phyloP scores from a whole-genome alignment of 441 rosid genomes.

The Theobroma grandiflorum region DNA sequence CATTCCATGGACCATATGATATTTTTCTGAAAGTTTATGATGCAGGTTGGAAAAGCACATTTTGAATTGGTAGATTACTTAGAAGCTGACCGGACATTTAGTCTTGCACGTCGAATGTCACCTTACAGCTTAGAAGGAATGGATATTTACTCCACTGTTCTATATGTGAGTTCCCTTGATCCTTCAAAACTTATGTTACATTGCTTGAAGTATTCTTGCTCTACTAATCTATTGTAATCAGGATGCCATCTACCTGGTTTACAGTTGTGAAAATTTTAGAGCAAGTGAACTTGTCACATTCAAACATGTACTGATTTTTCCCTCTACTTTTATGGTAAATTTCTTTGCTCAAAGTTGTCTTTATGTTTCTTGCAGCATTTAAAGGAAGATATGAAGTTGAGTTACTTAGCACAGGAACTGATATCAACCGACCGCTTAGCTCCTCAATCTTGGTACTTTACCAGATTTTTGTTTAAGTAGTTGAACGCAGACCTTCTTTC shows the following conservation, averaged over 20 bases:
- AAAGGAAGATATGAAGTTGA: constrained; percentile 97
- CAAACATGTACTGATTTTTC: constrained; percentile 12
- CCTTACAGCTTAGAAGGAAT: constrained; percentile 95
- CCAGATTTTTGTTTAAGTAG: not conserved
- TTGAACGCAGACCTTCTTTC: not conserved
- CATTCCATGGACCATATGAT: not conserved
- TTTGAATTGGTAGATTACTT: constrained; percentile 92
- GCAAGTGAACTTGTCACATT: not conserved
- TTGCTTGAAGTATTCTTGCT: constrained; percentile 16
- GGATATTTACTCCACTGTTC: constrained; percentile 96
- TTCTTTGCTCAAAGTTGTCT: constrained; percentile 26
- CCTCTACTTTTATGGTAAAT: constrained; percentile 13
- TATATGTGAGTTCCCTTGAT: constrained; percentile 73
- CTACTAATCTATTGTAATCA: not conserved
- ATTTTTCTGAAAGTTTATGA: not conserved
- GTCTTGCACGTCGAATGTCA: constrained; percentile 78
- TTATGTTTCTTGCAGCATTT: constrained; percentile 71
- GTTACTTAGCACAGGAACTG: constrained; percentile 94
- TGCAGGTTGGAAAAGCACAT: constrained; percentile 93
- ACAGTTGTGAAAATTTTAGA: not conserved
- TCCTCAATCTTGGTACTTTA: constrained; percentile 91
- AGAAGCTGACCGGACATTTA: constrained; percentile 90
- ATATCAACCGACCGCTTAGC: constrained; percentile 94
- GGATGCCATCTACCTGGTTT: not conserved
- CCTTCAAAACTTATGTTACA: not conserved